Percentiles rank a stretch among this genome's conserved stretches.
Conservation (phyloP, 768 basidiomycete genomes). For the Tulasnella sp. region DNA sequence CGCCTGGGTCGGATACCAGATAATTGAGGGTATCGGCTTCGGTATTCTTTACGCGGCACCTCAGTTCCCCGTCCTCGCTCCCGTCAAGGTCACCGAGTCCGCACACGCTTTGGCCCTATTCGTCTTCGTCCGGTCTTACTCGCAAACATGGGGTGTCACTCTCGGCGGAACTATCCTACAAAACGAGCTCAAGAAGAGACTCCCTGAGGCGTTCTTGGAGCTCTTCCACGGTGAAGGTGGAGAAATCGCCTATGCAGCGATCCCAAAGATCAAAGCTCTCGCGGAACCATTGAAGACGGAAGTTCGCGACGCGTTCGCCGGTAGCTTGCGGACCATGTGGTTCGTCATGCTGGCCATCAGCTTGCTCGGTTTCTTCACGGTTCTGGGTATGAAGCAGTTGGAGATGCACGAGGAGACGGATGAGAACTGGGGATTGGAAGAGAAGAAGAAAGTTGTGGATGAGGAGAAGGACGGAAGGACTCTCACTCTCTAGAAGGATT, state of each 20-base stretch:
- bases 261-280: constrained; percentile 50
- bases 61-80: constrained; percentile 44
- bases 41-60: constrained; percentile 36
- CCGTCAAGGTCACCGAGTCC: constrained; percentile 33
- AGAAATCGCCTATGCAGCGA: constrained; percentile 53
- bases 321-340: constrained; percentile 51
- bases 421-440: constrained; percentile 44
- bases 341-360: constrained; percentile 49
- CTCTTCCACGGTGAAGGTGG: constrained; percentile 46
- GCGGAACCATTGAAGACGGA: constrained; percentile 43
- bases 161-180: constrained; percentile 57
- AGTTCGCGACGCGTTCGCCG: constrained; percentile 51
- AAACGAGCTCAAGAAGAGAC: constrained; percentile 51
- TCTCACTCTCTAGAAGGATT: background rate
- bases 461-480: constrained; percentile 7
- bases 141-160: constrained; percentile 42
- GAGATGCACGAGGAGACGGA: constrained; percentile 44
- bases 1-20: too few relatives aligned
- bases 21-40: too few relatives aligned
- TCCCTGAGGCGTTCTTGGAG: constrained; percentile 49
- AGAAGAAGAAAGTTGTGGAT: constrained; percentile 35
- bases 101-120: constrained; percentile 38
- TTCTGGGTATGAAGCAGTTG: constrained; percentile 46
- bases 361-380: constrained; percentile 46
- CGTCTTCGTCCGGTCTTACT: constrained; percentile 42